Percentiles rank a stretch among this genome's conserved stretches.
phyloP scores from a whole-genome alignment of 2,329 filamentous ascomycete species.

The Penicillium sp. region DNA sequence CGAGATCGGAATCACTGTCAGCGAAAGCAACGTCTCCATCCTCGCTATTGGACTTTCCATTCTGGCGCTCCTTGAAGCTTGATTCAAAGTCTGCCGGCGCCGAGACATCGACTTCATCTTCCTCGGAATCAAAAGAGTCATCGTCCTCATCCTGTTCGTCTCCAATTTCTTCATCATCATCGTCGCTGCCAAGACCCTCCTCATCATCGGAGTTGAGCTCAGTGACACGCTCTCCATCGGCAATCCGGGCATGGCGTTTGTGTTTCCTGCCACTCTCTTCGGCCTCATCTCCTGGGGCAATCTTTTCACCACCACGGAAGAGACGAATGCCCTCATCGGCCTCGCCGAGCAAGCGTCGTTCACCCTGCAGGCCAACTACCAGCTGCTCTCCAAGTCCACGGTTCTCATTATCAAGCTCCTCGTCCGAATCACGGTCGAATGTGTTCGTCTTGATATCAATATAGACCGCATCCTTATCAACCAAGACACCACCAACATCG shows the following conservation, averaged over 20 bases:
- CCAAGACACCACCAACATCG: constrained; percentile 91
- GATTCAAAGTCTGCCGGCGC: constrained; percentile 50
- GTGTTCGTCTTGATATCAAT: constrained; percentile 73
- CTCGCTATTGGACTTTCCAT: constrained; percentile 58
- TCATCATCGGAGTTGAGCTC: constrained; percentile 57
- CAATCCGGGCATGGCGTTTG: constrained; percentile 55
- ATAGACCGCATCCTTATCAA: constrained; percentile 97
- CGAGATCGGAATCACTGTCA: constrained; percentile 94
- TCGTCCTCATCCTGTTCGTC: constrained; percentile 47
- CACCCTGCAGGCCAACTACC: constrained; percentile 84
- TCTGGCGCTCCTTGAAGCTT: constrained; percentile 50
- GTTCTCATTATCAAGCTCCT: constrained; percentile 67
- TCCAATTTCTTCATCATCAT: constrained; percentile 55
- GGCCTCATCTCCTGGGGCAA: constrained; percentile 60
- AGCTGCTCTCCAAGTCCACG: constrained; percentile 94
- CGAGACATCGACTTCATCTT: constrained; percentile 43
- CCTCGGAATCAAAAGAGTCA: constrained; percentile 29
- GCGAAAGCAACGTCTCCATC: constrained; percentile 84
- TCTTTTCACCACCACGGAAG: constrained; percentile 75
- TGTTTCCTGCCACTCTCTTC: constrained; percentile 62
- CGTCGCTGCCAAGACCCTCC: constrained; percentile 51
- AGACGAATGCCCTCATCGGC: constrained; percentile 81
- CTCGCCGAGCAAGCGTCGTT: constrained; percentile 79
- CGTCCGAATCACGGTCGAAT: constrained; percentile 68
- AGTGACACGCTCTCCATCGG: constrained; percentile 54